Evolutionary conservation across 2,329 filamentous ascomycete species (phyloP).

Genomic region (Camillea tinctor): DNA sequence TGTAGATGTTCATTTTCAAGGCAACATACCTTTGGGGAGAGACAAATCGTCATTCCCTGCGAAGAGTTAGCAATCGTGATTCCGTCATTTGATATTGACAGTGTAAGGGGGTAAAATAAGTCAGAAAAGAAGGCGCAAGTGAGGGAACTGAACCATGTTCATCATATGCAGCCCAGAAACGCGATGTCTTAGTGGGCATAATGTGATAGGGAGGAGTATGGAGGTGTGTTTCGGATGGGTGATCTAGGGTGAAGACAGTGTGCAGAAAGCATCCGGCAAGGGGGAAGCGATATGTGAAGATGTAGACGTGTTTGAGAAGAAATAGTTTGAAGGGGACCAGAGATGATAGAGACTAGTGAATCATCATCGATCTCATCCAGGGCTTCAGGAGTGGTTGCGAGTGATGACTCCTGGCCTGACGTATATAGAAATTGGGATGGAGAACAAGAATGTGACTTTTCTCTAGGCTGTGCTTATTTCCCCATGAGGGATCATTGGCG

Average conservation of each 20-base stretch:
- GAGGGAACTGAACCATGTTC: conserved; percentile 1
- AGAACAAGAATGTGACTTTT: not conserved
- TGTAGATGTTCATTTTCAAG: not conserved
- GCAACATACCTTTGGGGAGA: conserved; percentile 58
- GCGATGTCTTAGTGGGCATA: conserved; percentile 11
- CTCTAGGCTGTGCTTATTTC: not conserved
- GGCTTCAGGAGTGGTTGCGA: not conserved
- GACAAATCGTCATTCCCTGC: conserved; percentile 64
- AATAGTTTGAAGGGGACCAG: not conserved
- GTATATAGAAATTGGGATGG: not conserved
- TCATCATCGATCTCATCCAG: not conserved
- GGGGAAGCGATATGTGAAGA: not conserved
- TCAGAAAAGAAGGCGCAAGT: conserved; percentile 4
- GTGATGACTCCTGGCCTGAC: not conserved
- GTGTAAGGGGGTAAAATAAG: no score
- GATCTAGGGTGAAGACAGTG: not conserved
- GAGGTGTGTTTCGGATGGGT: not conserved
- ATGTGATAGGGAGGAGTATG: conserved; percentile 1
- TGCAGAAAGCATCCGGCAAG: not conserved
- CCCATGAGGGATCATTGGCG: not conserved
- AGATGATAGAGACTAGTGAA: not conserved
- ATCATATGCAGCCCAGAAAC: conserved; percentile 5
- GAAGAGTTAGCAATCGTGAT: conserved; percentile 24
- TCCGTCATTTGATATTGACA: not conserved
- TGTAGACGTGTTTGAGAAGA: not conserved